Base-by-base conservation (phyloP, 2,329 filamentous ascomycete species). In the Davidsoniella eucalypti region DNA sequence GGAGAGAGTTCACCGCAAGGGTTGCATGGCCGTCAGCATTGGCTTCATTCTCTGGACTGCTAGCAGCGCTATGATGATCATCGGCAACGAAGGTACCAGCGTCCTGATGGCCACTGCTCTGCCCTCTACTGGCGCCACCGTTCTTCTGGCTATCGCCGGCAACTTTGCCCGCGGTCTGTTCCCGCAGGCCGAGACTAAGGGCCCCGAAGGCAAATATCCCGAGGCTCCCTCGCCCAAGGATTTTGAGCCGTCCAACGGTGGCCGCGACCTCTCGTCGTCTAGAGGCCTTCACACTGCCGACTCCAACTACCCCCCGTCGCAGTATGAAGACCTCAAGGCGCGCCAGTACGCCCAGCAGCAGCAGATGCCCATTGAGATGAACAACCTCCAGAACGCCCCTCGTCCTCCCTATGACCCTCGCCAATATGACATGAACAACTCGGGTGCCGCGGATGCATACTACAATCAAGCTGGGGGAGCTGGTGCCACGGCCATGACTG, bases 31-130 rank as follows among this genome's bases (percentile, higher is more conserved):
- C 1, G 60, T 68, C 16, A 61, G 70, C 18, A 57, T 64, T 43
- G 71, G 66, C 12, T 60, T 75, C 51, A 65, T 63, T n/a, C 58
- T 74, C 29, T 78, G 75, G 75, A 72, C 68, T 47, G 71, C 63
- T 72, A 65, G 67, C 52, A 78, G 75, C 56, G 64, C 70, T 6
- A 64, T 69, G 7, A 64, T 76, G 60, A 63, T 73, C 46, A 58
- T 78, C 6, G 75, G 73, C 33, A 62, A 70, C 41, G 56, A 55
- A 16, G 61, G 61, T 4, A 63, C 69, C 12, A 61, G 64, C 14
- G 58, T 76, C 14, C 61, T 68, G 18, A 58, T 67, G 40, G 65
- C 69, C 54, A 76, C 71, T 2, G 65, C 71, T 5, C 58, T 76
- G 21, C 73, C 75, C 29, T 69, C 71, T 3, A 59, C 64, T 26